phyloP scores from a whole-genome alignment of 495 filamentous ascomycete genomes.

The Echria macrotheca region DNA sequence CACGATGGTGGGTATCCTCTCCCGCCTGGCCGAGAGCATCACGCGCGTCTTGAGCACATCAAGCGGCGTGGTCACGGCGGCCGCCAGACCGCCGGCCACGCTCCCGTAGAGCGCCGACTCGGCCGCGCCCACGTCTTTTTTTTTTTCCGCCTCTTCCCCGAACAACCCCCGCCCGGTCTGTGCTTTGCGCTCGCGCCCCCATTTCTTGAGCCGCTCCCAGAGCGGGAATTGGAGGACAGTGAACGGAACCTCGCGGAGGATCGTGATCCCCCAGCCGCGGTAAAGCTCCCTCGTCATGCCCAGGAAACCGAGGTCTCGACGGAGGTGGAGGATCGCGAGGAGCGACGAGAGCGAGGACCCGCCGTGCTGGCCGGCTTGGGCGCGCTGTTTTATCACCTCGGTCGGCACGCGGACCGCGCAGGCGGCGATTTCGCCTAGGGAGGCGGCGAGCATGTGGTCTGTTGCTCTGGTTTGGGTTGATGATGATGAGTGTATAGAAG shows the following conservation, averaged over 20 bases:
- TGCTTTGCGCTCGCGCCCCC: constrained; percentile 34
- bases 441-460: constrained; percentile 79
- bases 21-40: constrained; percentile 70
- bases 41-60: constrained; percentile 96
- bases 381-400: constrained; percentile 94
- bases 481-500: too few species aligned
- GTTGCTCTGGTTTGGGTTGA: neutral
- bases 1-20: constrained; percentile 55
- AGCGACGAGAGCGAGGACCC: constrained; percentile 57
- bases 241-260: constrained; percentile 94
- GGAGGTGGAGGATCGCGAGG: constrained; percentile 58
- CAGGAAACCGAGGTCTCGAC: constrained; percentile 34
- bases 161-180: constrained; percentile 46
- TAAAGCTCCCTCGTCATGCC: constrained; percentile 81
- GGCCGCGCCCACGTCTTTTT: constrained; percentile 53
- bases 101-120: constrained; percentile 87
- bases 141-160: constrained; percentile 37
- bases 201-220: constrained; percentile 85
- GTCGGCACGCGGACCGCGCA: constrained; percentile 92
- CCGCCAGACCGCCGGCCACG: constrained; percentile 76
- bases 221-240: constrained; percentile 95
- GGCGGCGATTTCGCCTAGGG: constrained; percentile 82
- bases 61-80: constrained; percentile 83
- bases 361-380: constrained; percentile 72
- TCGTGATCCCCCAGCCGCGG: constrained; percentile 81